Percentiles rank a stretch among this genome's conserved stretches.
phyloP scores from a whole-genome alignment of 148 eudicot species.

The Beta vulgaris region DNA sequence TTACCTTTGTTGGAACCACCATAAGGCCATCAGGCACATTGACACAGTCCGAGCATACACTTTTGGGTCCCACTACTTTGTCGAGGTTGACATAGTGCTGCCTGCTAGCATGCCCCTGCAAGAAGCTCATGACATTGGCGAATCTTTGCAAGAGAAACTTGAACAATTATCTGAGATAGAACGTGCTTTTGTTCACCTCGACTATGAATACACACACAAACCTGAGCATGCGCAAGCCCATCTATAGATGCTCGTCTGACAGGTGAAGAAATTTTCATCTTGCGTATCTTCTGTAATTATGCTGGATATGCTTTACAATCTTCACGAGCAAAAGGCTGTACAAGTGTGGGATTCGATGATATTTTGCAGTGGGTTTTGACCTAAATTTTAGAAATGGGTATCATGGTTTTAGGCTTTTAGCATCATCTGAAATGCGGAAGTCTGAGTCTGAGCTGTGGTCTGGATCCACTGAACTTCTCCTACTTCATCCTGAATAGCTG shows the following conservation, averaged over 20 bases:
- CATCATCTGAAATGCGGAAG: not conserved
- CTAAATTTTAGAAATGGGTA: not conserved
- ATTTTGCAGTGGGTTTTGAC: not conserved
- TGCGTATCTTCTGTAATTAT: not conserved
- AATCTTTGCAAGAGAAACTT: constrained; percentile 70
- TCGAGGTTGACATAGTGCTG: constrained; percentile 74
- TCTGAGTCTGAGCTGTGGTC: too few relatives aligned
- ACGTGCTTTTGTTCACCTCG: constrained; percentile 79
- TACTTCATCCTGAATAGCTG: too few relatives aligned
- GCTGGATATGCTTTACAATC: not conserved
- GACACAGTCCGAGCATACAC: constrained; percentile 78
- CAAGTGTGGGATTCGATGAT: not conserved
- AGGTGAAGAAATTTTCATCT: too few relatives aligned
- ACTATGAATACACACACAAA: constrained; percentile 65
- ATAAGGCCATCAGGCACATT: constrained; percentile 65
- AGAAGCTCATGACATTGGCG: constrained; percentile 78
- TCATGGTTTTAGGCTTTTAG: not conserved
- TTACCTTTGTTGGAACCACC: constrained; percentile 86
- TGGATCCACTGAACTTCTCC: not conserved
- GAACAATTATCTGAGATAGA: constrained; percentile 76
- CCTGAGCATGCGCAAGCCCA: constrained; percentile 72
- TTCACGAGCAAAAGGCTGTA: not conserved
- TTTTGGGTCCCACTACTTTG: constrained; percentile 74
- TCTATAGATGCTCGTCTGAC: constrained; percentile 7
- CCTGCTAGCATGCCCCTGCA: constrained; percentile 69